These are phyloP conservation scores for Leccinum boreale DNA, from an alignment of 768 basidiomycete genomes.

Conservation along the genomic window DNA sequence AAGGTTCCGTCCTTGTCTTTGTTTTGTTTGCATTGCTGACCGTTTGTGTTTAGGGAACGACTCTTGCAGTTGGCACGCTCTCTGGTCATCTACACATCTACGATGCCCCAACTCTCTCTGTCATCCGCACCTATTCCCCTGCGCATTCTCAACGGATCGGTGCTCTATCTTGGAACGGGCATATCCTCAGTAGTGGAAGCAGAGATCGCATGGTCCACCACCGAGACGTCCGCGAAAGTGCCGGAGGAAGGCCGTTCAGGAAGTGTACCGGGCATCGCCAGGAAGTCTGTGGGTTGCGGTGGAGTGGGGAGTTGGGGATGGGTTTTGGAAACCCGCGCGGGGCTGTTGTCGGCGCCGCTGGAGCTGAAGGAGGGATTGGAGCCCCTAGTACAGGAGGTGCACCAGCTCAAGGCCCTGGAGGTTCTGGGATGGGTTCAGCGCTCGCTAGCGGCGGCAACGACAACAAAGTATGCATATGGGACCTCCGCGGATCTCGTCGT, in stretches of 20 bases:
- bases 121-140: slow-evolving; percentile 76
- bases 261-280: slow-evolving; percentile 77
- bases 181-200: slow-evolving; percentile 85
- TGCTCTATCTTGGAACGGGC: slow-evolving; percentile 89
- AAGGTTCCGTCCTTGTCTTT: slow-evolving; percentile 35
- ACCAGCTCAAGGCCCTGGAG: slow-evolving; percentile 26
- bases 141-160: slow-evolving; percentile 91
- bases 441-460: slow-evolving; percentile 97
- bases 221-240: slow-evolving; percentile 79
- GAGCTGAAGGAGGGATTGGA: slow-evolving; percentile 28
- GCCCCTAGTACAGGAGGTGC: slow-evolving; percentile 21
- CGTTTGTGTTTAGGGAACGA: slow-evolving; percentile 54
- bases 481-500: slow-evolving; percentile 64
- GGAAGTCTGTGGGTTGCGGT: slow-evolving; percentile 94
- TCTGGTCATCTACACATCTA: slow-evolving; percentile 88
- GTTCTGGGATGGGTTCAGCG: slow-evolving; percentile 42
- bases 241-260: slow-evolving; percentile 60
- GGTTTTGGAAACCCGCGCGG: slow-evolving; percentile 25
- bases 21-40: not conserved
- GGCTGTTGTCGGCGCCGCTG: slow-evolving; percentile 7
- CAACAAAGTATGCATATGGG: slow-evolving; percentile 99
- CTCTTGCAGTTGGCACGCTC: slow-evolving; percentile 92
- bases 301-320: slow-evolving; percentile 51
- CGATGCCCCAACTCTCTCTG: slow-evolving; percentile 74
- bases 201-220: slow-evolving; percentile 90